phyloP scores from a whole-genome alignment of 345 rosid species.

The Eucalyptus camaldulensis region DNA sequence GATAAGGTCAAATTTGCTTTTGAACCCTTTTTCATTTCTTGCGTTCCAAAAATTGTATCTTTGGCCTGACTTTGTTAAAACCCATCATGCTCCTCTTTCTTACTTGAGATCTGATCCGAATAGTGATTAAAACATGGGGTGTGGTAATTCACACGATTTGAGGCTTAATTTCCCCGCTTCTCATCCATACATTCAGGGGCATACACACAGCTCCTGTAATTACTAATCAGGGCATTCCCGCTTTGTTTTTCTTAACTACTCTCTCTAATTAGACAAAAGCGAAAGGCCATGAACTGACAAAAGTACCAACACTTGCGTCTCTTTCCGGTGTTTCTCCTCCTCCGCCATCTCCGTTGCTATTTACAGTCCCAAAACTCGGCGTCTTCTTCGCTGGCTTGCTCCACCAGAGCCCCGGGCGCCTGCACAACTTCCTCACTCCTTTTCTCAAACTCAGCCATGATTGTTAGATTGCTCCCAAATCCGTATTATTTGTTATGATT shows the following conservation, averaged over 20 bases:
- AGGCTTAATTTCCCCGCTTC: background rate
- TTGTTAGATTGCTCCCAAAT: background rate
- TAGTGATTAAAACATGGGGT: background rate
- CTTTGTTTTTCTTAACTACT: background rate
- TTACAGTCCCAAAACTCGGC: background rate
- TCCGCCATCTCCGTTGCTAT: background rate
- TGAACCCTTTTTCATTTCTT: background rate
- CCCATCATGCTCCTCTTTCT: background rate
- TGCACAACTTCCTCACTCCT: too few relatives aligned
- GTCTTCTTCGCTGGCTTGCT: background rate
- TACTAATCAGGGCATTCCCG: background rate
- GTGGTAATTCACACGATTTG: background rate
- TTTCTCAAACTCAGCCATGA: background rate
- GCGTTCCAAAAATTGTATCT: background rate
- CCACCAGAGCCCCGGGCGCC: fast-evolving
- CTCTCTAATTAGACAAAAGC: background rate
- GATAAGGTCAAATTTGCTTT: background rate
- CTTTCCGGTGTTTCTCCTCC: background rate
- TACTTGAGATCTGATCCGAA: background rate
- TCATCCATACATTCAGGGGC: background rate
- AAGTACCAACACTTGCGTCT: background rate
- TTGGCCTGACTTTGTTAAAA: background rate
- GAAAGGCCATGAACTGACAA: background rate
- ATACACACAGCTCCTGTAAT: background rate
- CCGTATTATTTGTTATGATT: background rate